Evolutionary conservation across 1,284 basidiomycete species (phyloP).

Genomic region (Retiboletus flavoniger): DNA sequence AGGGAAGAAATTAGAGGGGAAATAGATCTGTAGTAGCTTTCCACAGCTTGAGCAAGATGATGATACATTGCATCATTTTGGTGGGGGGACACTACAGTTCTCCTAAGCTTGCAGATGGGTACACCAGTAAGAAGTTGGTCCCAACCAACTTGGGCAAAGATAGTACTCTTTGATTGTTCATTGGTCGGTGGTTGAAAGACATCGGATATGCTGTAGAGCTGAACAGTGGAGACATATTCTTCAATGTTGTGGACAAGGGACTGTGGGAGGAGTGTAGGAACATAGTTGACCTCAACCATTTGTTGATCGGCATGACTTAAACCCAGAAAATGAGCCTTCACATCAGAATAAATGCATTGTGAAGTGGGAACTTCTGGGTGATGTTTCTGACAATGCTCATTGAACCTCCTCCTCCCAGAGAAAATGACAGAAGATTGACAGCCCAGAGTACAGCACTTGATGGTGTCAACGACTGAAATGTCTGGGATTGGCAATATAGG

Average conservation of each 20-base stretch:
- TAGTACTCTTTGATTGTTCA: not conserved
- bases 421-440: not conserved
- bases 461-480: not conserved
- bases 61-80: not conserved
- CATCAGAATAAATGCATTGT: too few species aligned
- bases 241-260: not conserved
- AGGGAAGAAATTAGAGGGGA: not conserved
- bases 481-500: not conserved
- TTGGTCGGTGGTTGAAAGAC: not conserved
- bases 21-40: not conserved
- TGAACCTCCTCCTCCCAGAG: not conserved
- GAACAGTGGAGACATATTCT: too few species aligned
- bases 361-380: not conserved
- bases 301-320: not conserved
- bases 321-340: too few species aligned
- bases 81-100: not conserved
- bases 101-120: not conserved
- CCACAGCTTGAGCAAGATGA: not conserved
- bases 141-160: slow-evolving; percentile 1
- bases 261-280: too few species aligned
- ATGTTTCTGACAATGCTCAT: not conserved
- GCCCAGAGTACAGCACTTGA: too few species aligned
- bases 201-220: too few species aligned
- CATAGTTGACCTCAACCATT: not conserved
- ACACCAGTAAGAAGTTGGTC: not conserved